These are phyloP conservation scores for Cylindrotheca closterium DNA, from an alignment of 108 stramenopile genomes.

Conservation along the genomic window DNA sequence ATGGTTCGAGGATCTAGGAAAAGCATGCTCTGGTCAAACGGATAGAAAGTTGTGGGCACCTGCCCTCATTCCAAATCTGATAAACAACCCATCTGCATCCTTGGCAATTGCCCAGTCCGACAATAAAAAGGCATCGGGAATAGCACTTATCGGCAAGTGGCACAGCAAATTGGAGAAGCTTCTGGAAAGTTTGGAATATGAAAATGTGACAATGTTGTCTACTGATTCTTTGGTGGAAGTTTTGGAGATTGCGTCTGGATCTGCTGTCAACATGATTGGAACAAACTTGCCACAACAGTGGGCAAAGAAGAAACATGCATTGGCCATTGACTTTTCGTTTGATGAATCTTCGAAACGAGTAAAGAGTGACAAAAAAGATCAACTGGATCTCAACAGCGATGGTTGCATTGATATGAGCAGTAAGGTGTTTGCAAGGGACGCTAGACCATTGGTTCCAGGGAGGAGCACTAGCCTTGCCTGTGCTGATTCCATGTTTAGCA, in stretches of 20 bases:
- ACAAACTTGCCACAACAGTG: conserved; percentile 43
- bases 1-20: conserved; percentile 24
- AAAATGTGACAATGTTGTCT: conserved; percentile 13
- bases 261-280: conserved; percentile 31
- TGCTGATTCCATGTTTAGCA: conserved; percentile 34
- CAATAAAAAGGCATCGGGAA: conserved; percentile 16
- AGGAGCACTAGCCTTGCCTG: conserved; percentile 67
- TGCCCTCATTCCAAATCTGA: conserved; percentile 10
- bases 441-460: conserved; percentile 45
- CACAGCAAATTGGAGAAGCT: conserved; percentile 1
- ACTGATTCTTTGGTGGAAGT: conserved; percentile 29
- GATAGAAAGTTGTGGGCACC: conserved; percentile 21
- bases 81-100: background rate
- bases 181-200: background rate
- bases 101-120: conserved; percentile 2
- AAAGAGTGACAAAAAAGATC: background rate
- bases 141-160: conserved; percentile 33
- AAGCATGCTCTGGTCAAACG: background rate
- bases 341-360: background rate
- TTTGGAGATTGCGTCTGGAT: conserved; percentile 9
- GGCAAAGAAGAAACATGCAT: conserved; percentile 24
- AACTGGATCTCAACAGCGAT: conserved; percentile 23
- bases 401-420: conserved; percentile 61
- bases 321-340: conserved; percentile 10
- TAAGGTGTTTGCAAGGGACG: conserved; percentile 47